phyloP scores from a whole-genome alignment of 441 rosid genomes.

The Iberis amara region DNA sequence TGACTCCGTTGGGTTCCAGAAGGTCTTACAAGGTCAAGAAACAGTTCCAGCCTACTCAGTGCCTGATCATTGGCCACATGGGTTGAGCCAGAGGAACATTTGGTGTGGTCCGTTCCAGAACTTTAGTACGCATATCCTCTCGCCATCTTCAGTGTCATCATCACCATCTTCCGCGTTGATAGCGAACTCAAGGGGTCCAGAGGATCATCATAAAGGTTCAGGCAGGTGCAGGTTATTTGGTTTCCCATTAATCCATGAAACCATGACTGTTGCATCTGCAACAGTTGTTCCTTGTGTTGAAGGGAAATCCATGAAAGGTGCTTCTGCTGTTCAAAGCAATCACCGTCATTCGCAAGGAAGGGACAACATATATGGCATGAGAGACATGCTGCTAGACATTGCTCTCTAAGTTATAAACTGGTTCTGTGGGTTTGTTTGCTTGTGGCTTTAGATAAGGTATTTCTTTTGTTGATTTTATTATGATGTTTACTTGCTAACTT shows the following conservation, averaged over 20 bases:
- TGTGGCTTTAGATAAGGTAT: too few relatives aligned
- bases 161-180: slow-evolving; percentile 77
- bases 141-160: slow-evolving; percentile 36
- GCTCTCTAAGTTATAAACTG: slow-evolving; percentile 35
- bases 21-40: slow-evolving; percentile 99
- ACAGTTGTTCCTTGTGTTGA: slow-evolving; percentile 39
- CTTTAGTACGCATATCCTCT: slow-evolving; percentile 33
- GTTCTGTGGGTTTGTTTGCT: slow-evolving; percentile 19
- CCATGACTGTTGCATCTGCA: slow-evolving; percentile 34
- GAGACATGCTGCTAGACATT: slow-evolving; percentile 39
- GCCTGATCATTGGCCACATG: slow-evolving; percentile 34
- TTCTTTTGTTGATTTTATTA: too few relatives aligned
- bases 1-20: slow-evolving; percentile 61
- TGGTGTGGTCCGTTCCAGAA: slow-evolving; percentile 49
- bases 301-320: slow-evolving; percentile 33
- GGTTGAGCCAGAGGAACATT: slow-evolving; percentile 43
- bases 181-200: slow-evolving; percentile 29
- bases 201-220: slow-evolving; percentile 29
- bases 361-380: slow-evolving; percentile 35
- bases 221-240: slow-evolving; percentile 90
- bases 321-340: slow-evolving; percentile 48
- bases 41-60: slow-evolving; percentile 44
- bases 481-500: too few relatives aligned
- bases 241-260: slow-evolving; percentile 68
- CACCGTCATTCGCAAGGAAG: slow-evolving; percentile 59